phyloP scores from a whole-genome alignment of 805 yeast species.

The Candida patagonica region DNA sequence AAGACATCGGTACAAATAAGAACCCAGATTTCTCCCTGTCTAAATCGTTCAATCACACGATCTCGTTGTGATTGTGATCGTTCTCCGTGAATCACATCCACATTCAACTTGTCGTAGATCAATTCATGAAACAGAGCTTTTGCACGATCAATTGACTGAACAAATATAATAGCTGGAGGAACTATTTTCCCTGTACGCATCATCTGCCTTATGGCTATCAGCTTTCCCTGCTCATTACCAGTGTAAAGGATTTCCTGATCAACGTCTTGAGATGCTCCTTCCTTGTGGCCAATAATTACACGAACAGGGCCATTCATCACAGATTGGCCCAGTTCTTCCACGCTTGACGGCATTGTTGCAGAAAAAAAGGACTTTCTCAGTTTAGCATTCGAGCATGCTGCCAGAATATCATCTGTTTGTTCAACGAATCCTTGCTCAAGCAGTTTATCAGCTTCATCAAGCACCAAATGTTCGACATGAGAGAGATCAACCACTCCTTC shows the following conservation, averaged over 20 bases:
- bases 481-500: slow-evolving; percentile 51
- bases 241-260: slow-evolving; percentile 78
- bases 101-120: slow-evolving; percentile 82
- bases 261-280: slow-evolving; percentile 78
- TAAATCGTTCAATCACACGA: slow-evolving; percentile 72
- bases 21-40: slow-evolving; percentile 90
- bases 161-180: slow-evolving; percentile 88
- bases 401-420: slow-evolving; percentile 80
- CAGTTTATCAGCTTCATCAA: slow-evolving; percentile 94
- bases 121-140: slow-evolving; percentile 91
- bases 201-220: slow-evolving; percentile 84
- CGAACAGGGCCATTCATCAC: slow-evolving; percentile 83
- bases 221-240: slow-evolving; percentile 93
- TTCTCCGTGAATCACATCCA: slow-evolving; percentile 94
- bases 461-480: slow-evolving; percentile 62
- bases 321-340: slow-evolving; percentile 76
- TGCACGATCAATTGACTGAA: slow-evolving; percentile 88
- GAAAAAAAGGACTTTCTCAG: slow-evolving; percentile 76
- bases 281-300: slow-evolving; percentile 85
- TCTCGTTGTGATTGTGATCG: slow-evolving; percentile 84
- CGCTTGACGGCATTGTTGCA: slow-evolving; percentile 91
- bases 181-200: slow-evolving; percentile 67
- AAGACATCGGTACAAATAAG: slow-evolving; percentile 92
- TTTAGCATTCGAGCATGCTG: slow-evolving; percentile 37
- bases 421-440: slow-evolving; percentile 78